Evolutionary conservation across 106 monocot species (phyloP).

Genomic region (Chionographis japonica): DNA sequence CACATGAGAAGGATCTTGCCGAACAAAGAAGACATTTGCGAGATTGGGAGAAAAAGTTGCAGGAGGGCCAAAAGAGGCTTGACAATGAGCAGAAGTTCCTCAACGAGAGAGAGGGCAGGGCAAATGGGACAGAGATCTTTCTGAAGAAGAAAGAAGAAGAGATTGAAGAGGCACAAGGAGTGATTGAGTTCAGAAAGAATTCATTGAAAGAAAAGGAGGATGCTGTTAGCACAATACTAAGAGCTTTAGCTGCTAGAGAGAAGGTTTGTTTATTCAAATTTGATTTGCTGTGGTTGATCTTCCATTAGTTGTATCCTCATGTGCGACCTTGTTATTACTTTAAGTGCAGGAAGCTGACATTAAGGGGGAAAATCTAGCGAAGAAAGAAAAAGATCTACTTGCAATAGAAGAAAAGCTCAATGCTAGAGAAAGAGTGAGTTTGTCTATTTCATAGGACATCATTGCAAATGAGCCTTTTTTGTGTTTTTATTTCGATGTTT

Average conservation of each 20-base stretch:
- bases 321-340: not conserved
- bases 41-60: slow-evolving; percentile 38
- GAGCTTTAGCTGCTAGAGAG: slow-evolving; percentile 26
- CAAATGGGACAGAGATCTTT: slow-evolving; percentile 18
- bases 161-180: slow-evolving; percentile 17
- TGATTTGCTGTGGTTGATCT: not conserved
- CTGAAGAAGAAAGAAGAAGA: slow-evolving; percentile 34
- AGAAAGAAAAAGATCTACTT: slow-evolving; percentile 29
- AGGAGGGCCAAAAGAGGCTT: slow-evolving; percentile 39
- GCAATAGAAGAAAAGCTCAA: slow-evolving; percentile 15
- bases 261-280: slow-evolving; percentile 15
- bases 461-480: not conserved
- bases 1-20: slow-evolving; percentile 23
- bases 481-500: too few relatives aligned
- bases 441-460: not conserved
- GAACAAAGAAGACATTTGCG: slow-evolving; percentile 34
- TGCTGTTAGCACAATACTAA: slow-evolving; percentile 21
- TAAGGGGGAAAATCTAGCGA: slow-evolving; percentile 11
- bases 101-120: slow-evolving; percentile 32
- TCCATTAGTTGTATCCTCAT: not conserved
- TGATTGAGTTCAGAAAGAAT: slow-evolving; percentile 10
- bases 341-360: slow-evolving; percentile 20
- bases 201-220: slow-evolving; percentile 43
- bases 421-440: slow-evolving; percentile 17
- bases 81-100: slow-evolving; percentile 34